phyloP scores from a whole-genome alignment of 2,329 filamentous ascomycete genomes.

The Botrytis fragariae region DNA sequence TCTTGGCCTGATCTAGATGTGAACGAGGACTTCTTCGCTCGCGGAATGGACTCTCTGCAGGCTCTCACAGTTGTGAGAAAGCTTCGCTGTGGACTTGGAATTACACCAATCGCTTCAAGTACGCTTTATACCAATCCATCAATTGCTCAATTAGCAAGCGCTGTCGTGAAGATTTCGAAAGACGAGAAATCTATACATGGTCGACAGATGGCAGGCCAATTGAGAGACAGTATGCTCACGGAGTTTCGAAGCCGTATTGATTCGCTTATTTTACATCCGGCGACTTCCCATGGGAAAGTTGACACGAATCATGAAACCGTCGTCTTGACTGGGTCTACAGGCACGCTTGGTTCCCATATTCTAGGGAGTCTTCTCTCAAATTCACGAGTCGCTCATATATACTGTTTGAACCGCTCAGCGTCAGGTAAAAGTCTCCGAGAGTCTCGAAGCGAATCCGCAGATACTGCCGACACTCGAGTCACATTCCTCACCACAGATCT shows the following conservation, averaged over 20 bases:
- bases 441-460: background rate
- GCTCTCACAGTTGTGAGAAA: background rate
- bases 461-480: conserved; percentile 7
- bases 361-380: background rate
- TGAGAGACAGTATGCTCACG: background rate
- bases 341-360: background rate
- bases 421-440: too few species aligned
- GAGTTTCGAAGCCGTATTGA: background rate
- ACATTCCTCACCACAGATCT: background rate
- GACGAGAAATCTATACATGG: background rate
- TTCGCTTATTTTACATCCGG: background rate
- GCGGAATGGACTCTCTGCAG: background rate
- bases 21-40: background rate
- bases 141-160: background rate
- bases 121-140: background rate
- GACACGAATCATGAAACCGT: background rate
- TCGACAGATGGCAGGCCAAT: background rate
- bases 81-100: background rate
- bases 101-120: background rate
- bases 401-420: conserved; percentile 1
- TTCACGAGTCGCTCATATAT: background rate
- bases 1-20: background rate
- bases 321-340: background rate
- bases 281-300: background rate
- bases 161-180: background rate